Percentiles rank a stretch among this genome's conserved stretches.
Evolutionary conservation across 2,329 filamentous ascomycete genomes (phyloP).

Genomic region (Plenodomus lindquistii): DNA sequence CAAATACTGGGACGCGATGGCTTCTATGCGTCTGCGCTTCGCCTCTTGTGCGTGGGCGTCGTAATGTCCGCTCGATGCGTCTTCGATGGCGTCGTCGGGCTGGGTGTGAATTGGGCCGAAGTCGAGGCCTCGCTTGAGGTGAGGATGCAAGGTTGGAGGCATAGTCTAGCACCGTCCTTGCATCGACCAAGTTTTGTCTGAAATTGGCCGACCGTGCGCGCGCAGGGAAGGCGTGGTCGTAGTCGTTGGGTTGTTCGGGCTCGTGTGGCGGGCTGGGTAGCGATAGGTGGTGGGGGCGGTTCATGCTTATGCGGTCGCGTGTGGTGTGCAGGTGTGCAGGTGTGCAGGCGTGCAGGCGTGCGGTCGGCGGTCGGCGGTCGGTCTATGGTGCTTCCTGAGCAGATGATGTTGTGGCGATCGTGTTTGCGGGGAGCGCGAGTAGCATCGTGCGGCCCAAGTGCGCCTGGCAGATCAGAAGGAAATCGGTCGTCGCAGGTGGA

Average conservation of each 20-base stretch:
- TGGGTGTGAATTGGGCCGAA: slow-evolving; percentile 22
- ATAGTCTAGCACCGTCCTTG: slow-evolving; percentile 11
- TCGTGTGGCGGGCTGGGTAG: neutral
- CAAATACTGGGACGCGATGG: slow-evolving; percentile 62
- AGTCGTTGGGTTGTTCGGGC: slow-evolving; percentile 11
- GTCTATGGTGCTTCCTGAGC: neutral
- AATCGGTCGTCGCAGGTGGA: neutral
- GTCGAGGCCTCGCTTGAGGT: slow-evolving; percentile 30
- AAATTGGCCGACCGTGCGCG: neutral
- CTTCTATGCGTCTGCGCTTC: slow-evolving; percentile 62
- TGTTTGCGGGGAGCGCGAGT: neutral
- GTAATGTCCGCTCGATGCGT: slow-evolving; percentile 53
- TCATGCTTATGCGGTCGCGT: neutral
- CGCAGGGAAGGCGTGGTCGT: neutral
- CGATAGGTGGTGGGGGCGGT: neutral
- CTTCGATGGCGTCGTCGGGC: slow-evolving; percentile 52
- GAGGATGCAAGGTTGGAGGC: slow-evolving; percentile 25
- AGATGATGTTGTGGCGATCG: neutral
- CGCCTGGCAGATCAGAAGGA: neutral
- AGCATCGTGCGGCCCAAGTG: neutral
- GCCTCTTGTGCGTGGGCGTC: slow-evolving; percentile 59
- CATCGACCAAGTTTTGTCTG: too few species aligned
- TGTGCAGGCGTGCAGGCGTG: too few species aligned
- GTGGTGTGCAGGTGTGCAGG: too few species aligned
- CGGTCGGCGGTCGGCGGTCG: neutral